A percentile compares a stretch with the other conserved stretches of the same genome.
Conservation (phyloP, 768 basidiomycete species). For the Sporobolomyces pararoseus region DNA sequence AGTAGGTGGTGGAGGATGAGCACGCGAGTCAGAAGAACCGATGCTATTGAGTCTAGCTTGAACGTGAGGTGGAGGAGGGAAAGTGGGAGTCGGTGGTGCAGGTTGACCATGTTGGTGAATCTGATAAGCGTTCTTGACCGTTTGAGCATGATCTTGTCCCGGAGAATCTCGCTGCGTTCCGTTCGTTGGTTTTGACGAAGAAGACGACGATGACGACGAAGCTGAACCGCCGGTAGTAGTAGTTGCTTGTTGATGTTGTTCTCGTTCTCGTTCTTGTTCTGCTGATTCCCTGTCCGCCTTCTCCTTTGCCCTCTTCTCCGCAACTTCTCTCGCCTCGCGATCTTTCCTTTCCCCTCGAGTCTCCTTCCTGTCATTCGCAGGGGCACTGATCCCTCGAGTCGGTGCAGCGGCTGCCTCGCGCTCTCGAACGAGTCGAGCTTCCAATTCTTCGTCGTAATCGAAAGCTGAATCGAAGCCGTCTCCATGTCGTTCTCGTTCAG, state of each 20-base stretch:
- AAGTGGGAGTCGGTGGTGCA: background rate
- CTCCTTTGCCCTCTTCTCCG: conserved; percentile 1
- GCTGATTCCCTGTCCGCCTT: background rate
- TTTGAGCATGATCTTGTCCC: background rate
- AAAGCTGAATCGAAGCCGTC: too few species aligned
- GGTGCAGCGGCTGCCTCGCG: conserved; percentile 10
- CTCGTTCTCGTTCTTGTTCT: background rate
- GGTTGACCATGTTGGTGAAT: background rate
- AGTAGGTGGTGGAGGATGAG: background rate
- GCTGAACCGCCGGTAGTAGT: background rate
- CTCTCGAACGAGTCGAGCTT: conserved; percentile 6
- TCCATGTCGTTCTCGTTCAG: too few species aligned
- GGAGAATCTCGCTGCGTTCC: too few species aligned
- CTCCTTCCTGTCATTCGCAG: conserved; percentile 6
- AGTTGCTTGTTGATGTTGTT: background rate
- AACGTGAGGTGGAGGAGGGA: conserved; percentile 1
- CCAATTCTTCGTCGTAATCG: background rate
- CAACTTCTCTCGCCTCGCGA: conserved; percentile 29
- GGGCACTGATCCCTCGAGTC: conserved; percentile 1
- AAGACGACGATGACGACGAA: too few species aligned
- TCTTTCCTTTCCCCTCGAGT: conserved; percentile 32
- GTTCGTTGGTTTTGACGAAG: too few species aligned
- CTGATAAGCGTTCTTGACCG: background rate
- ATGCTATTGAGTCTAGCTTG: background rate
- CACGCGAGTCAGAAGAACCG: background rate